Evolutionary conservation across 208 protist genomes (phyloP).

Genomic region (Trypanosoma cruzi): DNA sequence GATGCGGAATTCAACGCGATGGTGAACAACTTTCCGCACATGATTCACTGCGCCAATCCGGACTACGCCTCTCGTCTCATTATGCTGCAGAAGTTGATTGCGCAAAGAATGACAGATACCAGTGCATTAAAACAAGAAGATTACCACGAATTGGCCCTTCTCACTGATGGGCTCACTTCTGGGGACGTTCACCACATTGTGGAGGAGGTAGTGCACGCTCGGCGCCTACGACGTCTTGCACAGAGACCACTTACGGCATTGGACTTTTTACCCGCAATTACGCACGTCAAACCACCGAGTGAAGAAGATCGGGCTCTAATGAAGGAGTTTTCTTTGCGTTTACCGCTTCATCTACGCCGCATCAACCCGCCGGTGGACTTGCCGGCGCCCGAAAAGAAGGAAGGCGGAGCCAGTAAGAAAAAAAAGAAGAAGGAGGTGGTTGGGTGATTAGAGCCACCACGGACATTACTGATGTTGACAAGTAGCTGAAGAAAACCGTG

Average conservation of each 20-base stretch:
- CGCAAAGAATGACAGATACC: slow-evolving; percentile 15
- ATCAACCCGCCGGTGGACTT: slow-evolving; percentile 76
- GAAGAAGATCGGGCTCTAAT: slow-evolving; percentile 57
- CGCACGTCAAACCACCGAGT: slow-evolving; percentile 48
- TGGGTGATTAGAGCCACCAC: neutral
- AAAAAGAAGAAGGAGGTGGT: slow-evolving; percentile 16
- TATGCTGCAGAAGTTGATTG: slow-evolving; percentile 70
- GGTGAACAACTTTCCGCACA: slow-evolving; percentile 66
- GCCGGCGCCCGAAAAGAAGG: slow-evolving; percentile 66
- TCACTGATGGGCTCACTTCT: slow-evolving; percentile 77
- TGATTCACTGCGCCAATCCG: slow-evolving; percentile 78
- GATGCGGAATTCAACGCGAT: slow-evolving; percentile 59
- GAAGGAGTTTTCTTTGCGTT: slow-evolving; percentile 55
- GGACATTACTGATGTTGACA: neutral
- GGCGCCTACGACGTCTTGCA: slow-evolving; percentile 73
- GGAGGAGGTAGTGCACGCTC: slow-evolving; percentile 53
- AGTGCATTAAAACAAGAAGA: slow-evolving; percentile 30
- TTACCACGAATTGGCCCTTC: slow-evolving; percentile 68
- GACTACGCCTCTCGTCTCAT: slow-evolving; percentile 86
- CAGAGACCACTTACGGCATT: slow-evolving; percentile 59
- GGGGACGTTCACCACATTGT: slow-evolving; percentile 65
- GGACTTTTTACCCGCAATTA: slow-evolving; percentile 84
- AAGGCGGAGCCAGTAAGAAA: slow-evolving; percentile 18
- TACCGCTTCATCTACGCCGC: slow-evolving; percentile 75
- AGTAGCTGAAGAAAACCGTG: neutral